Conservation (phyloP, 73 alveolate genomes). For the Breviolum minutum region DNA sequence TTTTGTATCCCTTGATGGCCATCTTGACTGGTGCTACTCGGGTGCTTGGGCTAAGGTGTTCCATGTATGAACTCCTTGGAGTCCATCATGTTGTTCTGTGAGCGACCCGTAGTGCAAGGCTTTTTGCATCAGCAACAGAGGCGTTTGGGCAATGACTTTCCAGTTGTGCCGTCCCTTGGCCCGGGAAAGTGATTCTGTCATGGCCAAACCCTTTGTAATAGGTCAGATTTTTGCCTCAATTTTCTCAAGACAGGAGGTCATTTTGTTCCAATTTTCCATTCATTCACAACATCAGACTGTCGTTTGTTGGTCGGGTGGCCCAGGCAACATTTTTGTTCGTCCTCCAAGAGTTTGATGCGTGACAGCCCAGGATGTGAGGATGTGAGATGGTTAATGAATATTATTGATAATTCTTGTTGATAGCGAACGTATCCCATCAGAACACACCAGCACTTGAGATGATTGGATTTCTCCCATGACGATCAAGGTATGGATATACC, state of each 20-base stretch:
- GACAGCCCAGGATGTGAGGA: too few species aligned
- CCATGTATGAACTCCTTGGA: constrained; percentile 90
- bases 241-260: too few species aligned
- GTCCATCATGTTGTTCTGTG: constrained; percentile 84
- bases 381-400: too few species aligned
- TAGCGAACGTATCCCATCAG: not conserved
- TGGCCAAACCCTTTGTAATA: not conserved
- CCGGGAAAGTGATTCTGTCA: not conserved
- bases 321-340: constrained; percentile 54
- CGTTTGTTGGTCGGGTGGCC: not conserved
- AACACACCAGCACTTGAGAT: not conserved
- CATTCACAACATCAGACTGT: too few species aligned
- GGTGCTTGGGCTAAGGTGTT: not conserved
- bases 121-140: constrained; percentile 51
- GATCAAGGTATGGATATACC: constrained; percentile 77
- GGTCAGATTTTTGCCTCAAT: not conserved
- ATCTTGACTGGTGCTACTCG: not conserved
- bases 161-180: constrained; percentile 46
- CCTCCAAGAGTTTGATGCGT: constrained; percentile 10
- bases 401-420: too few species aligned
- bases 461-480: not conserved
- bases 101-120: constrained; percentile 94
- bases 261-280: not conserved
- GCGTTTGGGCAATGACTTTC: not conserved
- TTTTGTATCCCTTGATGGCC: not conserved